Conservation (phyloP, 1,284 basidiomycete species). For the Mycena citricolor region DNA sequence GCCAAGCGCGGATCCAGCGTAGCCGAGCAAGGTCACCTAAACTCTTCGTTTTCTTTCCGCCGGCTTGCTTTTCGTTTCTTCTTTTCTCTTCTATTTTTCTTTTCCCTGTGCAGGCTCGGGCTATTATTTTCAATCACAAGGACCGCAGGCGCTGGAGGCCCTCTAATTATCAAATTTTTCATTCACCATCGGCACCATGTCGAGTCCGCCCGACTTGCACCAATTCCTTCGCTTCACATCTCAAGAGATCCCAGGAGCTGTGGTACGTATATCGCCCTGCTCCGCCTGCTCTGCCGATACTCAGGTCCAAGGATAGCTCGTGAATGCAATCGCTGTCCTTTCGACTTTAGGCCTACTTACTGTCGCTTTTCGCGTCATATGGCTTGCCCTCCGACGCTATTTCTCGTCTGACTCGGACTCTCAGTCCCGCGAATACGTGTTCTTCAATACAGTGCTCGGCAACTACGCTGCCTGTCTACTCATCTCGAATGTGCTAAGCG, state of each 20-base stretch:
- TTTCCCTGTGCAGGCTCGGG: conserved; percentile 12
- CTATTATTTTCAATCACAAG: conserved; percentile 35
- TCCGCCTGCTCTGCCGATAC: not conserved
- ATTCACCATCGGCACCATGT: conserved; percentile 7
- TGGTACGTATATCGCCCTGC: conserved; percentile 6
- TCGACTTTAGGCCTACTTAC: conserved; percentile 50
- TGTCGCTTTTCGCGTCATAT: conserved; percentile 45
- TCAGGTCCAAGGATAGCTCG: conserved; percentile 35
- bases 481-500: conserved; percentile 53
- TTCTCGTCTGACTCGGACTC: conserved; percentile 28
- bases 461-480: conserved; percentile 64
- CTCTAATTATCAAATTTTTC: conserved; percentile 17
- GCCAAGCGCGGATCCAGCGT: no score
- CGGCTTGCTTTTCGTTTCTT: conserved; percentile 25
- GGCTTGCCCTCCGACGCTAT: conserved; percentile 37
- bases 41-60: conserved; percentile 13
- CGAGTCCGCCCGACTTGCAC: no score
- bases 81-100: conserved; percentile 24
- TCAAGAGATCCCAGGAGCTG: conserved; percentile 15
- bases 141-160: conserved; percentile 29
- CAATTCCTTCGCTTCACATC: conserved; percentile 14
- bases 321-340: conserved; percentile 53
- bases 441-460: conserved; percentile 71
- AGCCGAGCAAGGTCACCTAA: no score
- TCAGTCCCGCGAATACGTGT: conserved; percentile 49